Evolutionary conservation across 2,329 filamentous ascomycete species (phyloP), one percentile per base, ranked within the genome.

Genomic region (Rhynchosporium secalis): DNA sequence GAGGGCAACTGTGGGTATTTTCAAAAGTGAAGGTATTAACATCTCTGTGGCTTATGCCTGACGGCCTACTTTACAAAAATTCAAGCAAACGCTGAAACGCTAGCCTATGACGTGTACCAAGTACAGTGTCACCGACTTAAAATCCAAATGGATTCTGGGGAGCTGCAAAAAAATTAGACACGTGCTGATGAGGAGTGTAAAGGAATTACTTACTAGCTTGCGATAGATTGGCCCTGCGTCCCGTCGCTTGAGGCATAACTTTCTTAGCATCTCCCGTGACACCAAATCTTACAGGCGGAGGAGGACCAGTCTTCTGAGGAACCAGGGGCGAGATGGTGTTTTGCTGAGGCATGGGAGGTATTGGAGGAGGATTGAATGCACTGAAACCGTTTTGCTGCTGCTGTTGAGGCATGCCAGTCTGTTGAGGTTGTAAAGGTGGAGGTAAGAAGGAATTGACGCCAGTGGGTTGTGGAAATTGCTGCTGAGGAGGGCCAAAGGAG

Each of bases 251-350:
- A 36, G 93, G 87, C 64, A 85, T 82, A 70, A 98, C 78, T 76
- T 90, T 95, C 77, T 92, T 92, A 36, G 86, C 79, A 55, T 87
- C 85, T 33, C 81, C 79, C 62, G 85, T 82, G 41, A 96, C 87
- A 45, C 95, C 95, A 75, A 99, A 99, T 63, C 92, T 86, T 20
- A 99, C 88, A 29, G 92, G 86, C 51, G 95, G 95, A 26, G 94
- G 81, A 6, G 95, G 95, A 0, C 91, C 91, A 8, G 91, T 96
- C 79, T 90, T 87, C 74, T 96, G 91, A 51, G 91, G 85, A 65
- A 87, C 78, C 60, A 94, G 77, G 63, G 90, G 87, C 54, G 85
- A 79, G 51, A 80, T 74, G n/a, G 83, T 79, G 15, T 82, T 82
- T 65, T 78, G 79, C 71, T 87, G 86, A 33, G 83, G 81, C 31